phyloP scores from a whole-genome alignment of 1,139 yeast species.

The Pichiaceae sp. region DNA sequence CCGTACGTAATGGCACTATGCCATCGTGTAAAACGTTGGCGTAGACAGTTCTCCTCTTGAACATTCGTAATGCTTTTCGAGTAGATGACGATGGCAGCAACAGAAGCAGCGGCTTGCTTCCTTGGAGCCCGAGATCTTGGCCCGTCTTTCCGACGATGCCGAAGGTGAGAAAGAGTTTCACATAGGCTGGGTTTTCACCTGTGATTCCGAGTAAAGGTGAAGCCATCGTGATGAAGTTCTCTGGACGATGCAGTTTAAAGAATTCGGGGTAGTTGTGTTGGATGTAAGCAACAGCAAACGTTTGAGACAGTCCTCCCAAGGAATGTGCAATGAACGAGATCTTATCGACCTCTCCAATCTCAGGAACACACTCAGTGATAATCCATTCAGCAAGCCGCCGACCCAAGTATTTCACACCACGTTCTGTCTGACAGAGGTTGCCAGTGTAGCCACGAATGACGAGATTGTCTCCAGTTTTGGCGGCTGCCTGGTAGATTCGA shows the following conservation, averaged over 20 bases:
- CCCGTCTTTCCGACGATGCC: slow-evolving; percentile 95
- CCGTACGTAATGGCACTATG: slow-evolving; percentile 85
- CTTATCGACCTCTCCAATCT: slow-evolving; percentile 30
- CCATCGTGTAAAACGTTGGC: slow-evolving; percentile 81
- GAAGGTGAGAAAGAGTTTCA: slow-evolving; percentile 73
- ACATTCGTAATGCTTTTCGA: slow-evolving; percentile 52
- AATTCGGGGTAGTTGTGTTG: slow-evolving; percentile 68
- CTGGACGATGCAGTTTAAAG: slow-evolving; percentile 48
- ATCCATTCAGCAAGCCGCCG: slow-evolving; percentile 72
- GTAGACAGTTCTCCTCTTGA: slow-evolving; percentile 64
- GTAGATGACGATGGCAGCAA: slow-evolving; percentile 79
- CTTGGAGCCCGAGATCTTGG: slow-evolving; percentile 71
- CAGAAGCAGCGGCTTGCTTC: slow-evolving; percentile 56
- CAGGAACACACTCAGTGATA: slow-evolving; percentile 44
- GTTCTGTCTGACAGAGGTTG: slow-evolving; percentile 82
- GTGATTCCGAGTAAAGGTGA: slow-evolving; percentile 84
- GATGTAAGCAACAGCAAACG: slow-evolving; percentile 83
- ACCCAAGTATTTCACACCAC: slow-evolving; percentile 85
- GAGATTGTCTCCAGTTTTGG: slow-evolving; percentile 43
- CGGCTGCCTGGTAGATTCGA: slow-evolving; percentile 50
- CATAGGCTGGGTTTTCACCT: slow-evolving; percentile 80
- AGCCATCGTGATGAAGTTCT: slow-evolving; percentile 80
- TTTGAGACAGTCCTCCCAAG: slow-evolving; percentile 83
- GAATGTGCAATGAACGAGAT: slow-evolving; percentile 92
- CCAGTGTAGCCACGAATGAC: slow-evolving; percentile 79